Conservation (phyloP, 2,329 filamentous ascomycete genomes). For the Shiraia bambusicola region DNA sequence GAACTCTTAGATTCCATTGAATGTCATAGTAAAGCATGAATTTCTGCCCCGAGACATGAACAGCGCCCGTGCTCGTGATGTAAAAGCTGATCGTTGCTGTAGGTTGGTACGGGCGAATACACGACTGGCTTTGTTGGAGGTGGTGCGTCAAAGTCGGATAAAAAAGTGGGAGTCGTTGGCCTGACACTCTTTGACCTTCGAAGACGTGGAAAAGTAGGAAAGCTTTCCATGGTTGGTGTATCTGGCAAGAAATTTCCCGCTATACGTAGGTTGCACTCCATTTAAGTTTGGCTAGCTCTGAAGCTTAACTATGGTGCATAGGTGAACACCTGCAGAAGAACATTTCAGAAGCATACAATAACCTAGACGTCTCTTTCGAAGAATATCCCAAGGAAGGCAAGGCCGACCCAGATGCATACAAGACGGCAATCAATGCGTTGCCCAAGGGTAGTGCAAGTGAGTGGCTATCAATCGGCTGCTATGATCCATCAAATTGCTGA, state of each 20-base stretch:
- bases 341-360: slow-evolving; percentile 85
- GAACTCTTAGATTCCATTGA: too few relatives aligned
- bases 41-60: slow-evolving; percentile 7
- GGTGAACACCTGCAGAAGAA: slow-evolving; percentile 83
- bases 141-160: slow-evolving; percentile 82
- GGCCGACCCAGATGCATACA: slow-evolving; percentile 80
- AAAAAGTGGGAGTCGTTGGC: slow-evolving; percentile 93
- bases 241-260: slow-evolving; percentile 88
- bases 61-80: slow-evolving; percentile 5
- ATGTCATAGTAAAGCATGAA: slow-evolving; percentile 2
- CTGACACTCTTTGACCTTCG: slow-evolving; percentile 87
- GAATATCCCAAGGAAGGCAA: slow-evolving; percentile 76
- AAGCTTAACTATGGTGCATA: slow-evolving; percentile 44
- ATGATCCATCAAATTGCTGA: too few relatives aligned
- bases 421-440: slow-evolving; percentile 81
- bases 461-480: slow-evolving; percentile 8
- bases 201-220: slow-evolving; percentile 81
- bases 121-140: slow-evolving; percentile 91
- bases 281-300: neutral
- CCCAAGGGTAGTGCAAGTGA: slow-evolving; percentile 72
- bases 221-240: slow-evolving; percentile 85
- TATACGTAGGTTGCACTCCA: slow-evolving; percentile 65
- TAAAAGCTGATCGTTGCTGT: slow-evolving; percentile 11
- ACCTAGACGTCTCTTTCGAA: slow-evolving; percentile 80
- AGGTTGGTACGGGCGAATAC: slow-evolving; percentile 92